phyloP scores from a whole-genome alignment of 2,329 filamentous ascomycete genomes.

The Cordyceps tenuipes region DNA sequence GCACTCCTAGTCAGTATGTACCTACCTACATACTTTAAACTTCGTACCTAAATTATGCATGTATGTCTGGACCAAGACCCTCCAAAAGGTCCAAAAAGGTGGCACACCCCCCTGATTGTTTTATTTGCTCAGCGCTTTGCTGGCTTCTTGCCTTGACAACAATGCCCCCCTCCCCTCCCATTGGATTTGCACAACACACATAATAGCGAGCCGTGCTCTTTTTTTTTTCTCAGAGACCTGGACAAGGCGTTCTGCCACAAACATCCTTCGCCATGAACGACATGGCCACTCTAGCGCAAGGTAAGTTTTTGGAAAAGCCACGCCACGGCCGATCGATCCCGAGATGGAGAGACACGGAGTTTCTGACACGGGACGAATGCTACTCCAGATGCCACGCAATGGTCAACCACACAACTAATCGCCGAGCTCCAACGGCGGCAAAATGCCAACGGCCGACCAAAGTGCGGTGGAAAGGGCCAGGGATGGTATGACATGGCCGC shows the following conservation, averaged over 20 bases:
- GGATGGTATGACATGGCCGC: conserved; percentile 57
- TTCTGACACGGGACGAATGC: background rate
- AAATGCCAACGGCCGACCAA: conserved; percentile 32
- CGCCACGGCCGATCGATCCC: background rate
- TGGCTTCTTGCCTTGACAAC: background rate
- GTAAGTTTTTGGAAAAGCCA: background rate
- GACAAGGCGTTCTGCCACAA: background rate
- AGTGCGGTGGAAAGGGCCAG: conserved; percentile 43
- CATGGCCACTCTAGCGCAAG: background rate
- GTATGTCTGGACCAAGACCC: background rate
- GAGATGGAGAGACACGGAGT: background rate
- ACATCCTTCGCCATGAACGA: conserved; percentile 3
- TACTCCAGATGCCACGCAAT: conserved; percentile 29
- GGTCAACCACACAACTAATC: conserved; percentile 42
- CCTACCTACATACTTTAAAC: too few relatives aligned
- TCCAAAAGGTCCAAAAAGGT: background rate
- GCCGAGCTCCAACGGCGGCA: conserved; percentile 44
- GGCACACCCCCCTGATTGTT: conserved; percentile 9
- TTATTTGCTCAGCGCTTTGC: conserved; percentile 7
- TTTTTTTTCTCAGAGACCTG: background rate
- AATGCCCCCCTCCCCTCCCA: background rate
- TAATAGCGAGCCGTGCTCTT: background rate
- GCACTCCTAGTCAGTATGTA: background rate
- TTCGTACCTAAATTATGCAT: too few relatives aligned
- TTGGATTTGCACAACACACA: background rate